These are phyloP conservation scores for Pythium scleroteichum DNA, from an alignment of 352 stramenopile genomes.

Conservation along the genomic window DNA sequence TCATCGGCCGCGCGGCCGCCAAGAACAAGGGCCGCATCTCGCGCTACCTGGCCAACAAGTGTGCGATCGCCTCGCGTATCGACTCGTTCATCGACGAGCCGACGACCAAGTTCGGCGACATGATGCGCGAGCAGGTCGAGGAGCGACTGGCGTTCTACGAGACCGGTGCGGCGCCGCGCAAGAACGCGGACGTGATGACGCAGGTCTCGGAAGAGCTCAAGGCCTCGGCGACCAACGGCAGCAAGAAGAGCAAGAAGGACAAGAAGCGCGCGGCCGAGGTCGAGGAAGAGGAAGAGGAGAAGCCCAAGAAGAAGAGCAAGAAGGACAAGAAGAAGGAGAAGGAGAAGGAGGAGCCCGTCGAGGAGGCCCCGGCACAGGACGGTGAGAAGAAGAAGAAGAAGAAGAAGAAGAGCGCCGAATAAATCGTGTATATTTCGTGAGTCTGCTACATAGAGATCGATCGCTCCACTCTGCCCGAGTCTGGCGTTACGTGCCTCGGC, in stretches of 20 bases:
- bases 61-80: conserved; percentile 98
- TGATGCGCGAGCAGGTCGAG: conserved; percentile 99
- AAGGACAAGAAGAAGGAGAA: conserved; percentile 59
- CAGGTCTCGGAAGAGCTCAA: conserved; percentile 93
- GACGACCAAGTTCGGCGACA: conserved; percentile 97
- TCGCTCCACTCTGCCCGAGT: no score
- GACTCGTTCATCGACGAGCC: conserved; percentile 98
- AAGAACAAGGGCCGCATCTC: conserved; percentile 99
- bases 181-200: conserved; percentile 99
- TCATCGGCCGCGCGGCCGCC: conserved; percentile 98
- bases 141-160: conserved; percentile 99
- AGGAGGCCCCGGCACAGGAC: conserved; percentile 39
- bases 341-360: conserved; percentile 31
- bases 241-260: conserved; percentile 71
- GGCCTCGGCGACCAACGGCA: conserved; percentile 35
- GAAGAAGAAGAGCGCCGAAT: conserved; percentile 58
- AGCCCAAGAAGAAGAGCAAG: conserved; percentile 74
- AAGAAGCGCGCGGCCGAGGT: conserved; percentile 83
- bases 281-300: conserved; percentile 64
- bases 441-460: conserved; percentile 1
- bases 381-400: conserved; percentile 84
- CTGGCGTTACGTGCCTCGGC: no score
- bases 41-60: conserved; percentile 99
- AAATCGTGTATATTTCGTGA: conserved; percentile 28
- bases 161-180: conserved; percentile 95